A percentile compares a stretch with the other conserved stretches of the same genome.
phyloP scores from a whole-genome alignment of 2,329 filamentous ascomycete genomes.

The Monilinia laxa region DNA sequence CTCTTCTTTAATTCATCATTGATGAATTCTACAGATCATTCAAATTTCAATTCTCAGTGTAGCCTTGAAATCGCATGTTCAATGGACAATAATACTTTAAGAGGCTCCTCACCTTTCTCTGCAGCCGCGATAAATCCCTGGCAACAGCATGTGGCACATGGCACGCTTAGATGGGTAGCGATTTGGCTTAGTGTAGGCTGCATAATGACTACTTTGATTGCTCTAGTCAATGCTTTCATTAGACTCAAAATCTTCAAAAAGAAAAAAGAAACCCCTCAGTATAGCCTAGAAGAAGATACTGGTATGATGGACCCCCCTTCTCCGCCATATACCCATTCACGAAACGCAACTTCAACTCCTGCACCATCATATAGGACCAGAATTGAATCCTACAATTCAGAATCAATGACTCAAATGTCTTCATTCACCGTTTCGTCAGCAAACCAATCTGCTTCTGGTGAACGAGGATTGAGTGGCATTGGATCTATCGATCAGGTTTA shows the following conservation, averaged over 20 bases:
- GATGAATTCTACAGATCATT: constrained; percentile 39
- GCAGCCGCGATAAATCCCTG: constrained; percentile 13
- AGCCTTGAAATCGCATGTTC: constrained; percentile 40
- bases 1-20: constrained; percentile 51
- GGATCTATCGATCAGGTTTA: constrained; percentile 15
- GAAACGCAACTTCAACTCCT: constrained; percentile 9
- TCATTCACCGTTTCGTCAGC: constrained; percentile 5
- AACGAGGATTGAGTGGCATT: constrained; percentile 9
- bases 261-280: background rate
- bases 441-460: background rate
- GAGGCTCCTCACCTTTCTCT: constrained; percentile 19
- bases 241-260: constrained; percentile 21
- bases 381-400: constrained; percentile 17
- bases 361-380: constrained; percentile 18
- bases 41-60: constrained; percentile 39
- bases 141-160: constrained; percentile 19
- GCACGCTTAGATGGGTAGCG: constrained; percentile 22
- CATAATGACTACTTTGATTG: background rate
- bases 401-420: background rate
- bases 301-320: background rate
- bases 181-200: constrained; percentile 21
- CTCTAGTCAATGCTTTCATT: constrained; percentile 18
- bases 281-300: background rate
- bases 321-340: constrained; percentile 6
- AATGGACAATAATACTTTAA: constrained; percentile 29